Evolutionary conservation across 2,329 filamentous ascomycete genomes (phyloP).

Genomic region (Cytospora schulzeri): DNA sequence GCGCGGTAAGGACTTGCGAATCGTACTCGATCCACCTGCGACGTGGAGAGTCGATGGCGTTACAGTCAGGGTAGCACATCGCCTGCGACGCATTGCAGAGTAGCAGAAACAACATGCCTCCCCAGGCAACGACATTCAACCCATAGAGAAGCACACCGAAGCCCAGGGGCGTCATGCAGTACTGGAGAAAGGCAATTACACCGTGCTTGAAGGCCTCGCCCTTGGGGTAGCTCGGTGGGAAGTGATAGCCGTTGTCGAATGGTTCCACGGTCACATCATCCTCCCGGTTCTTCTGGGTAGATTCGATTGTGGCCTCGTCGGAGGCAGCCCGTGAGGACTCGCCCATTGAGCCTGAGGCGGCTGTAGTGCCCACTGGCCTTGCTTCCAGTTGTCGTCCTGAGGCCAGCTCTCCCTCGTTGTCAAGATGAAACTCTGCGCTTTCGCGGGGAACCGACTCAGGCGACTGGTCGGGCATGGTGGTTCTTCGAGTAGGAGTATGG

Average conservation of each 20-base stretch:
- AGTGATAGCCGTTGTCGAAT: constrained; percentile 67
- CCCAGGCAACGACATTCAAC: constrained; percentile 84
- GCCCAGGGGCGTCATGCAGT: constrained; percentile 73
- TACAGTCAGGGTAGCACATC: constrained; percentile 72
- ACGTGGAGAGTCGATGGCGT: constrained; percentile 74
- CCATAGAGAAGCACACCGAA: constrained; percentile 79
- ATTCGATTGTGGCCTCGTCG: constrained; percentile 32
- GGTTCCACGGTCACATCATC: constrained; percentile 39
- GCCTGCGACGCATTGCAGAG: constrained; percentile 73
- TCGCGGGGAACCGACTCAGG: constrained; percentile 10
- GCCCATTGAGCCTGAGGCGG: constrained; percentile 2
- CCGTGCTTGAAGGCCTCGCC: constrained; percentile 60
- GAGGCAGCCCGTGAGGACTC: constrained; percentile 25
- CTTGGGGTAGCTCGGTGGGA: constrained; percentile 63
- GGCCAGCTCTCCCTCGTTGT: background rate
- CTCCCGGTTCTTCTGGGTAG: constrained; percentile 17
- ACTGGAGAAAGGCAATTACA: constrained; percentile 67
- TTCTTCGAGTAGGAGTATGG: constrained; percentile 11
- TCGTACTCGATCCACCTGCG: constrained; percentile 84
- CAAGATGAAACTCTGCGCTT: constrained; percentile 8
- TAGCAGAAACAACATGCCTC: constrained; percentile 85
- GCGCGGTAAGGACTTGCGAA: constrained; percentile 78
- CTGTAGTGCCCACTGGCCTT: background rate
- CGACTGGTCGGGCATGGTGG: constrained; percentile 17
- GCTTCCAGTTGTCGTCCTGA: background rate